Evolutionary conservation across 257 asterid species (phyloP).

Genomic region (Solanum bukasovii): DNA sequence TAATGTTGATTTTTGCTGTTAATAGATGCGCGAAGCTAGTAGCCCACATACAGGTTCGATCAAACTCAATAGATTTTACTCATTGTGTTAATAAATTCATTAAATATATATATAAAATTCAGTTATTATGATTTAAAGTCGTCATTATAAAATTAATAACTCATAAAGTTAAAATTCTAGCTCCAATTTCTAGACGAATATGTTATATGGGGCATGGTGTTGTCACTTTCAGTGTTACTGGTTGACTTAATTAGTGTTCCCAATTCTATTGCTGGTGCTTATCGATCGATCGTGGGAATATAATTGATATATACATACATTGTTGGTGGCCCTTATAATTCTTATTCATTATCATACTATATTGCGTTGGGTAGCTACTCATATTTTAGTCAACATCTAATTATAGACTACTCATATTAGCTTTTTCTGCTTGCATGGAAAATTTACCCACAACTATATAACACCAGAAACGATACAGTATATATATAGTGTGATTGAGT

Average conservation of each 20-base stretch:
- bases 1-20: background rate
- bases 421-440: background rate
- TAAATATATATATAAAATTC: too few species aligned
- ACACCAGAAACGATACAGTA: too few species aligned
- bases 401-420: background rate
- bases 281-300: background rate
- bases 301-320: background rate
- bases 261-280: background rate
- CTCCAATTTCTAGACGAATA: too few species aligned
- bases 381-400: background rate
- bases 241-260: background rate
- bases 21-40: background rate
- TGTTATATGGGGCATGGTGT: background rate
- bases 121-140: too few species aligned
- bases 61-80: too few species aligned
- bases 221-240: background rate
- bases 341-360: background rate
- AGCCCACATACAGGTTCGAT: too few species aligned
- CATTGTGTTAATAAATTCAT: too few species aligned
- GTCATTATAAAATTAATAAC: background rate
- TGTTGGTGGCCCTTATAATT: background rate
- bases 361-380: background rate
- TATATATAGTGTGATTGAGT: background rate
- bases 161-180: too few species aligned
- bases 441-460: background rate